Evolutionary conservation across 495 filamentous ascomycete species (phyloP).

Genomic region (Bathelium albidoporum): DNA sequence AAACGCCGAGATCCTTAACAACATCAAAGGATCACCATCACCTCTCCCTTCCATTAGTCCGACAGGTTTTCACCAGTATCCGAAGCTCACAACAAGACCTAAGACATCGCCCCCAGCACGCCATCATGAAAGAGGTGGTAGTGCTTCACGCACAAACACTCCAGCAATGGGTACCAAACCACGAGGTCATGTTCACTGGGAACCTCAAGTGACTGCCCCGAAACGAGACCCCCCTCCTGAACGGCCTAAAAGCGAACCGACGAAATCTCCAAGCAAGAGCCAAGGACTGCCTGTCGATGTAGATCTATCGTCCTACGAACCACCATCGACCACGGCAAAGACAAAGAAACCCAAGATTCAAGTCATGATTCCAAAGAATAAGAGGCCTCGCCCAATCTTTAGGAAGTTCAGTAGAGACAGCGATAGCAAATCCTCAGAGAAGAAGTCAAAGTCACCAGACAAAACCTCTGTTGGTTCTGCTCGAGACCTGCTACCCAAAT

Average conservation of each 20-base stretch:
- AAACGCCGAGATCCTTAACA: slow-evolving; percentile 25
- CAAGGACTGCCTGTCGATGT: background rate
- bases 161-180: background rate
- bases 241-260: background rate
- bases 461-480: background rate
- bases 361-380: slow-evolving; percentile 22
- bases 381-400: background rate
- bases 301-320: slow-evolving; percentile 1
- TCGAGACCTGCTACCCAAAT: background rate
- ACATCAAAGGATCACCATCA: slow-evolving; percentile 11
- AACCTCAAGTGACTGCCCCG: background rate
- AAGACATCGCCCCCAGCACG: background rate
- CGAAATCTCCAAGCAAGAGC: background rate
- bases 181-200: background rate
- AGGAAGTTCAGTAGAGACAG: slow-evolving; percentile 1
- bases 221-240: background rate
- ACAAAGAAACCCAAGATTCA: slow-evolving; percentile 22
- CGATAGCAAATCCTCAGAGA: slow-evolving; percentile 2
- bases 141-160: background rate
- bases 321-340: background rate
- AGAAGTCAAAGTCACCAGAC: slow-evolving; percentile 10
- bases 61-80: background rate
- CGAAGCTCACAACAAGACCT: background rate
- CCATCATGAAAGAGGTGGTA: background rate
- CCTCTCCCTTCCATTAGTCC: background rate